Percentiles rank a stretch among this genome's conserved stretches.
Evolutionary conservation across 2,329 filamentous ascomycete species (phyloP).

Genomic region (Aspergillus transmontanensis): DNA sequence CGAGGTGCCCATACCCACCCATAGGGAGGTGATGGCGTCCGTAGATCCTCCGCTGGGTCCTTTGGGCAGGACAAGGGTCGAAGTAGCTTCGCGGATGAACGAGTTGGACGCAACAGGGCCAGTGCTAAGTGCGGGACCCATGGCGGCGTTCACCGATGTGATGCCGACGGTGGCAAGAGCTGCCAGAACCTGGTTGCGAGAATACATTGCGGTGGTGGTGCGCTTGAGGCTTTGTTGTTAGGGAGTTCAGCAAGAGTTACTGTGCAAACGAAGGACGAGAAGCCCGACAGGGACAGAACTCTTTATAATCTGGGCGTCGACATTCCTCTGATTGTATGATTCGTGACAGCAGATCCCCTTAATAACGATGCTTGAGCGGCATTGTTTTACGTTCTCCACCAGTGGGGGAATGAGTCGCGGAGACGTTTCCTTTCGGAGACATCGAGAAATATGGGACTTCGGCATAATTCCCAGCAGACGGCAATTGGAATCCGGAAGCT

Average conservation of each 20-base stretch:
- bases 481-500: neutral
- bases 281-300: neutral
- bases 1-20: slow-evolving; percentile 54
- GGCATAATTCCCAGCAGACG: neutral
- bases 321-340: neutral
- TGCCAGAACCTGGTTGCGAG: slow-evolving; percentile 20
- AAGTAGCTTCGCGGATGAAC: slow-evolving; percentile 49
- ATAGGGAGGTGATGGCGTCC: slow-evolving; percentile 41
- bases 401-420: neutral
- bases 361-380: neutral
- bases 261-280: neutral
- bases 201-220: slow-evolving; percentile 14
- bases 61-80: slow-evolving; percentile 48
- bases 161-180: slow-evolving; percentile 18
- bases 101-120: slow-evolving; percentile 44
- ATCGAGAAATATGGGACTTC: neutral
- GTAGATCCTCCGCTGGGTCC: slow-evolving; percentile 41
- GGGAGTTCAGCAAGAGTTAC: neutral
- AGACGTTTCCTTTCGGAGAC: neutral
- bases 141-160: slow-evolving; percentile 18
- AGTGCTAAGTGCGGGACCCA: slow-evolving; percentile 47
- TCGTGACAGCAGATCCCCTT: neutral
- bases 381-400: neutral
- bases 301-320: neutral
- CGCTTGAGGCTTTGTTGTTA: neutral